These are phyloP conservation scores for Clarireedia paspali DNA, from an alignment of 2,329 filamentous ascomycete genomes.

Conservation along the genomic window DNA sequence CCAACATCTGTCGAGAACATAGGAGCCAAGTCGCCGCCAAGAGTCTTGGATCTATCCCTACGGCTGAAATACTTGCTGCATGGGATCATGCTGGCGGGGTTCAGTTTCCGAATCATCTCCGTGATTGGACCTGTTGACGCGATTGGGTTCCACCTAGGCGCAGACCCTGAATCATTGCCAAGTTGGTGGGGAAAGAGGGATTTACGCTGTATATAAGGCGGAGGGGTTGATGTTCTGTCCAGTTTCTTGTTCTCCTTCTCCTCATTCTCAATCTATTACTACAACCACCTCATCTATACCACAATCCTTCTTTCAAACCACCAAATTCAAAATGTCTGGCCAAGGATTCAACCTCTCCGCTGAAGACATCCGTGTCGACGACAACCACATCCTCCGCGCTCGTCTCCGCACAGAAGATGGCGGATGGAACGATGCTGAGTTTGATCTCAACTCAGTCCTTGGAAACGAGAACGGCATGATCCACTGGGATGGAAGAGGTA, in stretches of 20 bases:
- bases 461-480: conserved; percentile 42
- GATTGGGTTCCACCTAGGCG: too few species aligned
- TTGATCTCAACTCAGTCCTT: conserved; percentile 50
- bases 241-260: neutral
- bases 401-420: conserved; percentile 37
- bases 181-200: too few species aligned
- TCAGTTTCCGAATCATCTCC: too few species aligned
- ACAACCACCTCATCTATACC: neutral
- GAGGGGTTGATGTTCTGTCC: too few species aligned
- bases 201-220: too few species aligned
- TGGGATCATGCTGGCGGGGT: neutral
- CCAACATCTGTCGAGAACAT: neutral
- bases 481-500: conserved; percentile 30
- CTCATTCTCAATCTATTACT: neutral
- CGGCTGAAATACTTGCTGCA: neutral
- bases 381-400: conserved; percentile 46
- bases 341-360: conserved; percentile 41
- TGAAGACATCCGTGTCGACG: conserved; percentile 38
- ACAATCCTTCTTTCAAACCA: neutral
- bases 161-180: too few species aligned
- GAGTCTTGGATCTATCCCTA: neutral
- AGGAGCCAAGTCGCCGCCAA: neutral
- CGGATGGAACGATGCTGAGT: conserved; percentile 34
- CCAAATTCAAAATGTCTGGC: conserved; percentile 39
- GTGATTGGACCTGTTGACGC: too few species aligned